Base-by-base conservation (phyloP, 1,284 basidiomycete genomes). In the Ganoderma boninense region DNA sequence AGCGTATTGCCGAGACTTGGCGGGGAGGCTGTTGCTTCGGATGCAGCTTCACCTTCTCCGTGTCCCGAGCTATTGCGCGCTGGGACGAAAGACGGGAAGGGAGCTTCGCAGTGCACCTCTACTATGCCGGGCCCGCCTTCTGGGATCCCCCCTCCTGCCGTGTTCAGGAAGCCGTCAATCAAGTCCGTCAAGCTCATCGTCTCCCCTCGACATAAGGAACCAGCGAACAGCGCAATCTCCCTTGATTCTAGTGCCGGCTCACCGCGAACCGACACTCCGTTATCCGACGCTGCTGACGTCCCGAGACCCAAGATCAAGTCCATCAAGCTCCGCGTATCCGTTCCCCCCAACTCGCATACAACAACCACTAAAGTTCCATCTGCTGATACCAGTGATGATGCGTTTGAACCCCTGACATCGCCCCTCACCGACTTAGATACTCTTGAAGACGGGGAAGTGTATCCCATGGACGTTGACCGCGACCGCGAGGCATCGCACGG, bases 171-270 rank as follows among this genome's bases (percentile, higher is more conserved):
- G 32, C 32, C n/a, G 60, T 59, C 23, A 44, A 66, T 14, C 61
- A 67, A 18, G 66, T 65, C 18, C 35, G 40, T 61, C 59, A 60
- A 65, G 2, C 40, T 54, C 29, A 29, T 43, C 23, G 42, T 65
- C 29, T 40, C 46, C 6, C 65, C 57, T 26, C 68, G 65, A n/a
- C n/a, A 43, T 32, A 10, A 44, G 14, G 32, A 43, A 4, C 40
- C 64, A 10, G 16, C 6, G 38, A 18, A 20, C 29, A 18, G 54
- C 54, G 54, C 26, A 23, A 29, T 13, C 26, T 11, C 52, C 1
- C 16, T n/a, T 18, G 57, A 59, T 35, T 20, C 16, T n/a, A 4
- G 32, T 10, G 18, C 57, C 29, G n/a, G 35, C 57, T n/a, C 32
- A 1, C 20, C 57, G 16, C 32, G 57, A n/a, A 59, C 20, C 16